A percentile compares a stretch with the other conserved stretches of the same genome.
phyloP scores from a whole-genome alignment of 2,329 filamentous ascomycete species.

The Monosporascus cannonballus region DNA sequence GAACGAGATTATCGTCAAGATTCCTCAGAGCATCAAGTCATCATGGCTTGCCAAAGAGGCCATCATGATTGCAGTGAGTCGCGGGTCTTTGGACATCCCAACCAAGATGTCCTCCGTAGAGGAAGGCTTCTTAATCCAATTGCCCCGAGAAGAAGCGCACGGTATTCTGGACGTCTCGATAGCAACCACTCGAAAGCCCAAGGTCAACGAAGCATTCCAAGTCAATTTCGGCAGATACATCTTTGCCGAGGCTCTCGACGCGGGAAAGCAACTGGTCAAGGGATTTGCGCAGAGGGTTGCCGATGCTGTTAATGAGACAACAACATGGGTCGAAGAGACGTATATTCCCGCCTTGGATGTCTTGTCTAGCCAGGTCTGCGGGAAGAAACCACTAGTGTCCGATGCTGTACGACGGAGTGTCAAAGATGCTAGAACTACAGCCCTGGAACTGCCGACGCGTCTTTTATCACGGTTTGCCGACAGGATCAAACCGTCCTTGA shows the following conservation, averaged over 20 bases:
- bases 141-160: constrained; percentile 48
- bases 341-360: constrained; percentile 25
- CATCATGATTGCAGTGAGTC: constrained; percentile 48
- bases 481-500: constrained; percentile 19
- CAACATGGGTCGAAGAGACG: constrained; percentile 27
- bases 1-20: constrained; percentile 48
- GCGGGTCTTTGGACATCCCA: constrained; percentile 40
- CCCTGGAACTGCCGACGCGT: constrained; percentile 12
- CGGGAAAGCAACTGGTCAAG: constrained; percentile 33
- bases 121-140: constrained; percentile 46
- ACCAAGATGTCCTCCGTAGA: constrained; percentile 42
- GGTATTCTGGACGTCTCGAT: constrained; percentile 54
- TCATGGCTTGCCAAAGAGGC: constrained; percentile 52
- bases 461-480: constrained; percentile 16
- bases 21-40: constrained; percentile 44
- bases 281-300: constrained; percentile 36
- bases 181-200: constrained; percentile 52
- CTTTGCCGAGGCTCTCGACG: constrained; percentile 38
- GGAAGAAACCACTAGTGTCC: constrained; percentile 23
- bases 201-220: constrained; percentile 54
- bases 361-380: constrained; percentile 25
- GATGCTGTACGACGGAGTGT: constrained; percentile 23
- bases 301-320: constrained; percentile 32
- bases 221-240: constrained; percentile 51
- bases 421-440: constrained; percentile 17